Base-by-base conservation (phyloP, 225 moss, liverwort and hornwort genomes). In the Marchantia polymorpha region DNA sequence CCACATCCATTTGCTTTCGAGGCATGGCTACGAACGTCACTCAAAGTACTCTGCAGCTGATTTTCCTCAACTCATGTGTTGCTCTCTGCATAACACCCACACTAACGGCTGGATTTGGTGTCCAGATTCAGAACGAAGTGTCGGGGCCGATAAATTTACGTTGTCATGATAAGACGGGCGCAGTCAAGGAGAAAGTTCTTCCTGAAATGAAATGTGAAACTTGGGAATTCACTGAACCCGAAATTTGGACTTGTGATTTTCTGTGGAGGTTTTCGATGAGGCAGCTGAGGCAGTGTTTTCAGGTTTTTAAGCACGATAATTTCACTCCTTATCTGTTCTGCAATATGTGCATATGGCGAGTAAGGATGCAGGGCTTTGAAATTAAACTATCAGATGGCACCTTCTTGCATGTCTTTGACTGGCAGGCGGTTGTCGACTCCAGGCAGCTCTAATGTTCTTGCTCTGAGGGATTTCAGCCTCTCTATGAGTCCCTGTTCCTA, bases 281-380 rank as follows among this genome's bases (percentile, higher is more conserved):
- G 13, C 7, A 64, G 64, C 64, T 64, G 64, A 23, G 22, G n/a
- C 64, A 64, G 64, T 64, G n/a, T 23, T 64, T 64, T 23, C 64
- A 23, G 64, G 64, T 64, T 64, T 64, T 64, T 27, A 27, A 64
- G 25, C 64, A 64, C 64, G 64, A 64, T 64, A 23, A 23, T 4
- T 4, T 64, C 26, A 64, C 64, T 23, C n/a, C 64, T 5, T 27
- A 64, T 64, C 64, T 64, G 8, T 64, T 64, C 64, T 64, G 64
- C 64, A 64, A 64, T 23, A 23, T 64, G n/a, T 64, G 64, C 64
- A 10, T 64, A 23, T 64, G 64, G 64, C 64, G 64, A 64, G 25
- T 64, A 23, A 23, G 64, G 7, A 22, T 27, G 26, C 9, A 64
- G 12, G 64, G 64, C 10, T 64, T 64, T 12, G 64, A 64, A 20